These are phyloP conservation scores for Dactylonectria macrodidyma DNA, from an alignment of 2,329 filamentous ascomycete genomes.

Conservation along the genomic window DNA sequence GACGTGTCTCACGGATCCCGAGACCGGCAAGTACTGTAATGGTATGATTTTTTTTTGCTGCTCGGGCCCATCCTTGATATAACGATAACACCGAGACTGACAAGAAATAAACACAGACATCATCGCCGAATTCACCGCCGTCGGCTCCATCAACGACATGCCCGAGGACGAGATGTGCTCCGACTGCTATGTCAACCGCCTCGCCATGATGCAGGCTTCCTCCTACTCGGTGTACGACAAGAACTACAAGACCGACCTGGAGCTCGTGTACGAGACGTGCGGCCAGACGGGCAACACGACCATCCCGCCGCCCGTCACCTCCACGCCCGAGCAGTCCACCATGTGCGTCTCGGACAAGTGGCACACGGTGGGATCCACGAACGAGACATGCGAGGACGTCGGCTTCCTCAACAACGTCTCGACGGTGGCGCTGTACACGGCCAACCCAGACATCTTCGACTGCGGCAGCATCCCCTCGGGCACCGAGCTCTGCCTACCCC, in stretches of 20 bases:
- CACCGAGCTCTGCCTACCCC: neutral
- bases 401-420: neutral
- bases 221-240: constrained; percentile 42
- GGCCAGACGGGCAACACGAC: neutral
- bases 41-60: constrained; percentile 14
- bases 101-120: constrained; percentile 23
- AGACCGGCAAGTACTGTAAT: constrained; percentile 36
- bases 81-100: too few species aligned
- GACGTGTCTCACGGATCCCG: constrained; percentile 36
- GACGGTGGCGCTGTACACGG: neutral
- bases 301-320: neutral
- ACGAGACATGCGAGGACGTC: neutral
- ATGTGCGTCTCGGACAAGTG: neutral
- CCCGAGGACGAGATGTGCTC: constrained; percentile 43
- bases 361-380: neutral
- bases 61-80: too few species aligned
- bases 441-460: neutral
- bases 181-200: constrained; percentile 36
- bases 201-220: constrained; percentile 45
- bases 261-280: constrained; percentile 17
- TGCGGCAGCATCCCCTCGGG: neutral
- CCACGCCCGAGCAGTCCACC: neutral
- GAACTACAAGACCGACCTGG: constrained; percentile 25
- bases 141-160: constrained; percentile 35
- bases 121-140: constrained; percentile 33